Percentiles rank a stretch among this genome's conserved stretches.
Conservation (phyloP, 23 red algal species). For the Agarophyton chilense region DNA sequence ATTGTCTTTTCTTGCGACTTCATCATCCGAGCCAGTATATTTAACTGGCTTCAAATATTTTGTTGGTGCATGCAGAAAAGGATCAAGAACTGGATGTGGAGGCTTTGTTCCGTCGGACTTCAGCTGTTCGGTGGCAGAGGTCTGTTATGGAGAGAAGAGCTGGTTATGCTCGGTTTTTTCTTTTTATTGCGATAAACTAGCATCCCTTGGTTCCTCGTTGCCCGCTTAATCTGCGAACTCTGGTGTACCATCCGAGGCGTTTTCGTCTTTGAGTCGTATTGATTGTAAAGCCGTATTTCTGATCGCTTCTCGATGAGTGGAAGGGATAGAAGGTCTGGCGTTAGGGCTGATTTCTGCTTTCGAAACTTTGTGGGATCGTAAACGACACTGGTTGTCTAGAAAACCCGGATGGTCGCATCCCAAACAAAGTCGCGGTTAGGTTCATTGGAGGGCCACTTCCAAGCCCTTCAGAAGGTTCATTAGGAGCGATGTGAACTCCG, state of each 20-base stretch:
- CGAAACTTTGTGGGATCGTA: constrained; percentile 43
- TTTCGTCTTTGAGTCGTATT: background rate
- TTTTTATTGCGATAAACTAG: background rate
- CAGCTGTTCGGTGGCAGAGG: background rate
- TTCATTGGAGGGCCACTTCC: background rate
- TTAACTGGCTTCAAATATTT: background rate
- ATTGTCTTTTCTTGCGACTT: background rate
- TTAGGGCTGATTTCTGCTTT: constrained; percentile 10
- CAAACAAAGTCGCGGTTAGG: constrained; percentile 47
- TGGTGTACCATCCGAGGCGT: background rate
- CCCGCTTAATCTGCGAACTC: background rate
- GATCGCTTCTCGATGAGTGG: constrained; percentile 11
- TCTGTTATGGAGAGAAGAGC: background rate
- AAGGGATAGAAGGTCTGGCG: constrained; percentile 19
- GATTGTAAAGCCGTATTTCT: background rate
- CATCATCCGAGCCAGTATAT: background rate
- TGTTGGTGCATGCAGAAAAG: background rate
- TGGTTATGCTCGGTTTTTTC: background rate
- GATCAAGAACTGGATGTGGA: background rate
- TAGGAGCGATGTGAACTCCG: background rate
- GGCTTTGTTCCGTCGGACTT: background rate
- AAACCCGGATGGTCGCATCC: constrained; percentile 31
- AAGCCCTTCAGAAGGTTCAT: background rate
- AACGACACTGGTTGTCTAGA: constrained; percentile 28
- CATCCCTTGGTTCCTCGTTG: background rate